These are phyloP conservation scores for Crucibulum laeve DNA, from an alignment of 768 basidiomycete species.

Conservation along the genomic window DNA sequence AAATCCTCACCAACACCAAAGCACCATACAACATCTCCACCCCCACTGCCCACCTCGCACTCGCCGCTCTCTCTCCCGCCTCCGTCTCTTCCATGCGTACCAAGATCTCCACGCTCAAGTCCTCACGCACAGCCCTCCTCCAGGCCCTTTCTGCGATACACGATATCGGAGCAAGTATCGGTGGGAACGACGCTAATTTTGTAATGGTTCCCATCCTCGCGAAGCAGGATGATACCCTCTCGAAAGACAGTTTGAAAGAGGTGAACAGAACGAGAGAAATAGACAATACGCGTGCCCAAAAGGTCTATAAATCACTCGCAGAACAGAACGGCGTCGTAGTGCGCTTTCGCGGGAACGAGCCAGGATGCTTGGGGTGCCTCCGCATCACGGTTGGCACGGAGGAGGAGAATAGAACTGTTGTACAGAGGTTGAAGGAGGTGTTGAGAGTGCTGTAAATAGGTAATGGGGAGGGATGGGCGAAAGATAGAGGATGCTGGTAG, in stretches of 20 bases:
- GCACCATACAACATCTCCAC: conserved; percentile 97
- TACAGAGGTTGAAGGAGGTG: conserved; percentile 51
- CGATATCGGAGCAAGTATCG: conserved; percentile 67
- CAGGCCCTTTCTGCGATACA: conserved; percentile 38
- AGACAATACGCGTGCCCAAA: conserved; percentile 57
- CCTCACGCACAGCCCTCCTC: conserved; percentile 55
- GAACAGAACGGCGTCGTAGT: conserved; percentile 87
- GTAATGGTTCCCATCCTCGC: conserved; percentile 73
- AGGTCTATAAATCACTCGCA: conserved; percentile 78
- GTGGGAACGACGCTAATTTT: conserved; percentile 89
- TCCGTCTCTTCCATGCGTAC: conserved; percentile 61
- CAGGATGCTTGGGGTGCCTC: conserved; percentile 83
- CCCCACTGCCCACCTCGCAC: conserved; percentile 80
- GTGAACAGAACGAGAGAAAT: no score
- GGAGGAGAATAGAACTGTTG: conserved; percentile 64
- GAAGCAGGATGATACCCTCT: conserved; percentile 23
- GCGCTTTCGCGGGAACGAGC: conserved; percentile 80
- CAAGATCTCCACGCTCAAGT: conserved; percentile 56
- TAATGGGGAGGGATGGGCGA: no score
- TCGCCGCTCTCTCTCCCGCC: conserved; percentile 66
- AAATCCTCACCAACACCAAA: conserved; percentile 90
- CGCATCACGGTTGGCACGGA: conserved; percentile 86
- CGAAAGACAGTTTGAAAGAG: not conserved
- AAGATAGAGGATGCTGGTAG: no score
- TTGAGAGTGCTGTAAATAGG: conserved; percentile 25